Percentiles rank a stretch among this genome's conserved stretches.
phyloP scores from a whole-genome alignment of 1,139 yeast genomes.

The Wickerhamomyces sp. region DNA sequence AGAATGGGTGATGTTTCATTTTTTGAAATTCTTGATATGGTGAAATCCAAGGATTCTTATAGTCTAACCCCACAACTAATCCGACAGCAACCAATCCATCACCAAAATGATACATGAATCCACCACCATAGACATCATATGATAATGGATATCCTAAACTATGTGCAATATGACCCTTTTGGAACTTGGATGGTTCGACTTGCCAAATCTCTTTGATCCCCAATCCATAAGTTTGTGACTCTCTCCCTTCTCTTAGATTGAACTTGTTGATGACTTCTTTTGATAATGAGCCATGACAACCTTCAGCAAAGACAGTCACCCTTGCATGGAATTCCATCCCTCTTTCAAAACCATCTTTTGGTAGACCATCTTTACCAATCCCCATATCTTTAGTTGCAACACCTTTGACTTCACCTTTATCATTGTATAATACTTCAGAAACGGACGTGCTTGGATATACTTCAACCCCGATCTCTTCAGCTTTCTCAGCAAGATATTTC shows the following conservation, averaged over 20 bases:
- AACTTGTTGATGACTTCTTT: conserved; percentile 70
- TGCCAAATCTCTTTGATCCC: conserved; percentile 98
- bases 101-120: conserved; percentile 95
- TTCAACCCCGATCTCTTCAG: conserved; percentile 92
- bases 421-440: conserved; percentile 67
- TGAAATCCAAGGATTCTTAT: conserved; percentile 86
- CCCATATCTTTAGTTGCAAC: conserved; percentile 96
- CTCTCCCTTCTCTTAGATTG: conserved; percentile 57
- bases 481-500: conserved; percentile 77
- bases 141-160: conserved; percentile 85
- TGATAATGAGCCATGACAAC: conserved; percentile 91
- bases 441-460: conserved; percentile 89
- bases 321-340: conserved; percentile 97
- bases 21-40: conserved; percentile 95
- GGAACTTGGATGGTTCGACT: conserved; percentile 78
- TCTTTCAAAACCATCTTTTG: conserved; percentile 78
- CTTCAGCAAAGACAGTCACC: conserved; percentile 86
- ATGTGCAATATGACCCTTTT: conserved; percentile 80
- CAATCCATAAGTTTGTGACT: conserved; percentile 88
- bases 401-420: conserved; percentile 65
- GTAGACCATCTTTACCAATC: conserved; percentile 63
- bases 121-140: conserved; percentile 83
- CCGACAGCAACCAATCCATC: conserved; percentile 90
- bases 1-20: conserved; percentile 88
- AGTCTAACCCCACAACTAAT: conserved; percentile 86